phyloP scores from a whole-genome alignment of 2,329 filamentous ascomycete species.

The Graphilbum sp. region DNA sequence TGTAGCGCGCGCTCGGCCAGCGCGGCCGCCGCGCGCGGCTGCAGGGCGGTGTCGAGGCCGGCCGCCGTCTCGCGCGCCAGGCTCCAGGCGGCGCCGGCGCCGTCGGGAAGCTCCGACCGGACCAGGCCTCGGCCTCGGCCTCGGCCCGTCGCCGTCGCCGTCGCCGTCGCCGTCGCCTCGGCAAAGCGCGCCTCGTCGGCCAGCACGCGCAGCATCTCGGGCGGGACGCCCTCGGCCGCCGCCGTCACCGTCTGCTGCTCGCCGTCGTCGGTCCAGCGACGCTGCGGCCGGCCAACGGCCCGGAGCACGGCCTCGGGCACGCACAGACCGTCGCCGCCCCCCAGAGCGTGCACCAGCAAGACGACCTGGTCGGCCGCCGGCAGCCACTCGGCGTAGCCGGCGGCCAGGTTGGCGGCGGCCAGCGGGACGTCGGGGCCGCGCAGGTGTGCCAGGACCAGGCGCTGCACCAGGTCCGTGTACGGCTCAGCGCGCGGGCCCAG shows the following conservation, averaged over 20 bases:
- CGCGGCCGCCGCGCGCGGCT: neutral
- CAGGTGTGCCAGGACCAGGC: neutral
- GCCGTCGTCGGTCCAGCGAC: slow-evolving; percentile 1
- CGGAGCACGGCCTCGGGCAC: neutral
- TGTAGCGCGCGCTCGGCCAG: neutral
- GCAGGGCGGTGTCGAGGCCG: neutral
- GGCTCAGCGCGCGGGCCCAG: neutral
- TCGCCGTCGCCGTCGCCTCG: no score
- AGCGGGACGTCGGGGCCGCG: neutral
- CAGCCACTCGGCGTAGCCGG: neutral
- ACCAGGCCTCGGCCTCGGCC: no score
- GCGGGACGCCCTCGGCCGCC: neutral
- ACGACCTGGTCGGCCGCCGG: neutral
- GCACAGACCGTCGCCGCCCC: neutral
- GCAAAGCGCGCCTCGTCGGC: neutral
- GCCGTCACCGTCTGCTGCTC: neutral
- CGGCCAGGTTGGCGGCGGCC: neutral
- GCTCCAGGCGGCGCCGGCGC: neutral
- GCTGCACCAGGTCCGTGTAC: slow-evolving; percentile 1
- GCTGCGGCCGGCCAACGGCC: neutral
- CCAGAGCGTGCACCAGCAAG: neutral
- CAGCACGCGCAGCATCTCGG: neutral
- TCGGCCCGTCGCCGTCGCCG: no score
- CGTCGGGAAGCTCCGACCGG: no score
- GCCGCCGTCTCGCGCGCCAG: neutral